Evolutionary conservation across 306 rosid species (phyloP).

Genomic region (Acacia melanoxylon): DNA sequence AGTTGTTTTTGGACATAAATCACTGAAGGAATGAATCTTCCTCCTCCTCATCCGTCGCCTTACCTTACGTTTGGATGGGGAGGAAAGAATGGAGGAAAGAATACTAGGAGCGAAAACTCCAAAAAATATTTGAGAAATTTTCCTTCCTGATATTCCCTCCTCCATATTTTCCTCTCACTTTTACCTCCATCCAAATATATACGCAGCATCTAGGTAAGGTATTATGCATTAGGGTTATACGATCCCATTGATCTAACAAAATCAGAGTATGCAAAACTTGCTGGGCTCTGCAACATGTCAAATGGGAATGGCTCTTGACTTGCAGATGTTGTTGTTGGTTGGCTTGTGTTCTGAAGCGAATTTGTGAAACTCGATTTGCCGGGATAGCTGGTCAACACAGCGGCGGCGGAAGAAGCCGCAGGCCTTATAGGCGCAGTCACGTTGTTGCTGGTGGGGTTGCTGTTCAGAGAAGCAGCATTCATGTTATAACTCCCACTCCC

Average conservation of each 20-base stretch:
- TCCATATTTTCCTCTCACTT: no score
- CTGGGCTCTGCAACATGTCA: slow-evolving; percentile 40
- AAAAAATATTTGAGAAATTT: no score
- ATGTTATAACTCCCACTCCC: slow-evolving; percentile 54
- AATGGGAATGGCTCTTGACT: slow-evolving; percentile 40
- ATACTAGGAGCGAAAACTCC: no score
- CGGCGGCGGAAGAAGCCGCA: slow-evolving; percentile 12
- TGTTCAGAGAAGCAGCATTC: slow-evolving; percentile 35
- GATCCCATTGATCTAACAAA: slow-evolving; percentile 20
- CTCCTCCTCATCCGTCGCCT: slow-evolving; percentile 48
- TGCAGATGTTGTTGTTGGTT: slow-evolving; percentile 32
- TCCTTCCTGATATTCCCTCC: no score
- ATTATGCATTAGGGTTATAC: slow-evolving; percentile 35
- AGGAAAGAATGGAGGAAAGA: no score
- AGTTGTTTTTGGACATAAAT: slow-evolving; percentile 45
- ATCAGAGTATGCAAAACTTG: slow-evolving; percentile 30
- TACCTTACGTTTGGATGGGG: neutral
- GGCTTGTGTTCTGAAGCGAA: slow-evolving; percentile 35
- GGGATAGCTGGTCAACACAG: slow-evolving; percentile 29
- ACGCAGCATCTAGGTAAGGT: slow-evolving; percentile 16
- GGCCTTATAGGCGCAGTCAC: slow-evolving; percentile 52
- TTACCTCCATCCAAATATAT: no score
- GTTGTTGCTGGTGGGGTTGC: slow-evolving; percentile 6
- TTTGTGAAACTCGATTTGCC: slow-evolving; percentile 33
- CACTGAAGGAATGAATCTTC: slow-evolving; percentile 49